Percentiles rank a stretch among this genome's conserved stretches.
phyloP scores from a whole-genome alignment of 805 yeast species.

The Jamesozyma lodderae region DNA sequence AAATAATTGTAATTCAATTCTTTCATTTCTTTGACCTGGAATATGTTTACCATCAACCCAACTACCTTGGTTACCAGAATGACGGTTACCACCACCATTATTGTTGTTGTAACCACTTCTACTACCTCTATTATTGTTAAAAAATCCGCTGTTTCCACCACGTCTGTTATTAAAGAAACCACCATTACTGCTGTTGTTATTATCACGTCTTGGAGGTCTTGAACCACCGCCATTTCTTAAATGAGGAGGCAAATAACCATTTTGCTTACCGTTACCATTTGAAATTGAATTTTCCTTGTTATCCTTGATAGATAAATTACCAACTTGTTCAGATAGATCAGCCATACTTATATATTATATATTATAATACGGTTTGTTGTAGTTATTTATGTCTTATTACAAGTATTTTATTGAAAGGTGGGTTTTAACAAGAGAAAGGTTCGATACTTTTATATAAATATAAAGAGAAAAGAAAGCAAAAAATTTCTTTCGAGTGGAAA shows the following conservation, averaged over 20 bases:
- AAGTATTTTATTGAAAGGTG: too few species aligned
- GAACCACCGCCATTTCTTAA: slow-evolving; percentile 30
- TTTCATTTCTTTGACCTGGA: slow-evolving; percentile 66
- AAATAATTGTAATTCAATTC: slow-evolving; percentile 69
- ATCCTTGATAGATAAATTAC: slow-evolving; percentile 43
- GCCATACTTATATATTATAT: slow-evolving; percentile 33
- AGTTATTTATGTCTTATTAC: too few species aligned
- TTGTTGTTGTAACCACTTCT: slow-evolving; percentile 31
- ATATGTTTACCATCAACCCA: slow-evolving; percentile 84
- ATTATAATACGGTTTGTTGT: too few species aligned
- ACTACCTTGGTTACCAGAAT: slow-evolving; percentile 43
- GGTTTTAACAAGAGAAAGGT: too few species aligned
- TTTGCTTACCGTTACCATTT: background rate
- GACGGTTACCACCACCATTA: slow-evolving; percentile 26
- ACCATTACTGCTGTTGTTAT: slow-evolving; percentile 17
- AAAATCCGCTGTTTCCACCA: slow-evolving; percentile 32
- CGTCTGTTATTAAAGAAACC: slow-evolving; percentile 28
- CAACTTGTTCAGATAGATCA: slow-evolving; percentile 50
- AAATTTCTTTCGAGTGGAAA: too few species aligned
- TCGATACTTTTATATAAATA: too few species aligned
- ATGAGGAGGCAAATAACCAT: slow-evolving; percentile 42
- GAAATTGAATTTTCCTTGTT: slow-evolving; percentile 8
- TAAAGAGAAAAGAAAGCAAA: too few species aligned
- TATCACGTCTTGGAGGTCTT: slow-evolving; percentile 9
- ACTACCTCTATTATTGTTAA: slow-evolving; percentile 33